Percentiles rank a stretch among this genome's conserved stretches.
Evolutionary conservation across 2,329 filamentous ascomycete genomes (phyloP).

Genomic region (Fusarium hostae): DNA sequence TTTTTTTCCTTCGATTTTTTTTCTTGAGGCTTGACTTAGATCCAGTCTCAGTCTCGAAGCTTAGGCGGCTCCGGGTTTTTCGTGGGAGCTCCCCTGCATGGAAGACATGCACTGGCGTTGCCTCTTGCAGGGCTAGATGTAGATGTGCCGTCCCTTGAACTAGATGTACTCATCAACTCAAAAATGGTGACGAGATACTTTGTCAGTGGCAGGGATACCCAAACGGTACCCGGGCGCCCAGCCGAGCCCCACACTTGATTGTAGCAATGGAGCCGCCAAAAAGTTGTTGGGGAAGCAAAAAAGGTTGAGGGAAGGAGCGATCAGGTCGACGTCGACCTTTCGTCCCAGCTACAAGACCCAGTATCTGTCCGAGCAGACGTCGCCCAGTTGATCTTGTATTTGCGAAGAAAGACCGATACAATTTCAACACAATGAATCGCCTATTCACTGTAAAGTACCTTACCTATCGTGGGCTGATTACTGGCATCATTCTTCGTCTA

Average conservation of each 20-base stretch:
- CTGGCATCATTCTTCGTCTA: slow-evolving; percentile 28
- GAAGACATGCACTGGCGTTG: slow-evolving; percentile 29
- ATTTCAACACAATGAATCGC: slow-evolving; percentile 20
- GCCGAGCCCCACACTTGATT: slow-evolving; percentile 32
- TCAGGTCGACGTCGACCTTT: slow-evolving; percentile 33
- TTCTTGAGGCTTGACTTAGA: neutral
- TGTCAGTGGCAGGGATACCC: neutral
- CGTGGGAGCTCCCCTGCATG: slow-evolving; percentile 39
- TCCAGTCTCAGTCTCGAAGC: slow-evolving; percentile 11
- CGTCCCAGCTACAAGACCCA: slow-evolving; percentile 15
- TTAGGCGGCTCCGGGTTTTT: slow-evolving; percentile 25
- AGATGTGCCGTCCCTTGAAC: slow-evolving; percentile 20
- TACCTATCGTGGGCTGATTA: slow-evolving; percentile 43
- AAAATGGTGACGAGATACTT: slow-evolving; percentile 2
- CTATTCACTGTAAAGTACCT: neutral
- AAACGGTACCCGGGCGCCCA: slow-evolving; percentile 14
- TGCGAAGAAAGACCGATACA: slow-evolving; percentile 35
- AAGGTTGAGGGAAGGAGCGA: slow-evolving; percentile 37
- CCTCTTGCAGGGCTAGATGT: slow-evolving; percentile 23
- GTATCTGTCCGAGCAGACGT: slow-evolving; percentile 10
- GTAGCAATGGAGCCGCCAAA: slow-evolving; percentile 42
- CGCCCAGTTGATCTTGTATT: slow-evolving; percentile 22
- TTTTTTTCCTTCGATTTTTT: neutral
- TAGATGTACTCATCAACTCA: neutral
- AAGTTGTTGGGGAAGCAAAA: slow-evolving; percentile 48